Base-by-base conservation (phyloP, 441 rosid species). In the Melastoma candidum region DNA sequence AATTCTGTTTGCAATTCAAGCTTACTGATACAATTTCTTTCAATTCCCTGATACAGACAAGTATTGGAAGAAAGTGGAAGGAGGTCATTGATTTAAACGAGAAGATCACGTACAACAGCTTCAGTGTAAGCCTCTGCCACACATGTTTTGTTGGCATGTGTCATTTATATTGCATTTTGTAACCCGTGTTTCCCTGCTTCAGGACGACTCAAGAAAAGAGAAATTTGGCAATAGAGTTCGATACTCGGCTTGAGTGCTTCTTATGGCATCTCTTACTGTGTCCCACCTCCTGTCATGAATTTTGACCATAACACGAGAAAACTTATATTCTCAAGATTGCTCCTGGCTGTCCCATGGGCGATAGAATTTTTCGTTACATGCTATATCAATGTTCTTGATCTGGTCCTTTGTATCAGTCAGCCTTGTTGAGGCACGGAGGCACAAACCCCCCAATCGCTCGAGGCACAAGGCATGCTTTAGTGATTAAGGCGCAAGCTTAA, bases 21-120 rank as follows among this genome's bases (percentile, higher is more conserved):
- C 41, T 36, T 36, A 4, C 41, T 36, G 41, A 17, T 17, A 17
- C 8, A 36, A 36, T 9, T 36, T 36, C 6, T 36, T 36, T 36
- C 8, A 29, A 49, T 29, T 46, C 48, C 45, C 10, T 62, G 57
- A 26, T 58, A 64, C 57, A 90, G 97, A 87, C 72, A 83, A 64
- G 89, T 74, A 83, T 90, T 53, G 97, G 96, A 51, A 81, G 76
- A 78, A 90, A 90, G 77, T 87, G 97, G 97, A 90, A 90, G 79
- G 96, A 90, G 69, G 68, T 87, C 68, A 69, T 90, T 47, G 85
- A 80, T n/a, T 57, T 69, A 69, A 70, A 76, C n/a, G 95, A 90
- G 53, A 84, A 76, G 84, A 77, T 90, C 63, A 59, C 77, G 56
- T 88, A 83, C 83, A 36, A 36, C 41, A 79, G 68, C 72, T 83